These are phyloP conservation scores for Penicillium sp. DNA, from an alignment of 2,329 filamentous ascomycete species.

Conservation along the genomic window DNA sequence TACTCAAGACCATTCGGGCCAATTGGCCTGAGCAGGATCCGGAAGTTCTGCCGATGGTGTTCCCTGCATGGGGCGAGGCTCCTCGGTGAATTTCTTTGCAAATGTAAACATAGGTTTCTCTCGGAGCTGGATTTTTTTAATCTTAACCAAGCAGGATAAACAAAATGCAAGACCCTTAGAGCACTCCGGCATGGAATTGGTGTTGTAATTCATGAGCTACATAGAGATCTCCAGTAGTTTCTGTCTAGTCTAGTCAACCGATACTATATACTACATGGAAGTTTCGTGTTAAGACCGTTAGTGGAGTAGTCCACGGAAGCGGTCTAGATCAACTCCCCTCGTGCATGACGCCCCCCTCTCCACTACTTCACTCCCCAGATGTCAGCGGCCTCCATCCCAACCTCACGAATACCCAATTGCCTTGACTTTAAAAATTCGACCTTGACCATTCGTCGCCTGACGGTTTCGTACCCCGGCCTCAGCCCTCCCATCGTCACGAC, in stretches of 20 bases:
- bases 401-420: neutral
- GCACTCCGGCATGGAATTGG: too few relatives aligned
- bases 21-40: slow-evolving; percentile 63
- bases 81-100: slow-evolving; percentile 38
- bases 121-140: too few relatives aligned
- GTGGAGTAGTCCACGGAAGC: slow-evolving; percentile 26
- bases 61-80: slow-evolving; percentile 60
- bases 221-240: neutral
- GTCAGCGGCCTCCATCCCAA: slow-evolving; percentile 21
- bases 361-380: slow-evolving; percentile 11
- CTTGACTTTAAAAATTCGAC: neutral
- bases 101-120: neutral
- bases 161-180: neutral
- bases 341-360: slow-evolving; percentile 25
- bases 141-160: neutral
- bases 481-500: neutral
- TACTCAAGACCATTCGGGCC: slow-evolving; percentile 58
- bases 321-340: slow-evolving; percentile 30
- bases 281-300: slow-evolving; percentile 13
- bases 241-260: neutral
- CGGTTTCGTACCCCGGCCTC: neutral
- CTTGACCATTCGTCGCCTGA: neutral
- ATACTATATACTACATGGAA: neutral
- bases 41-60: slow-evolving; percentile 57
- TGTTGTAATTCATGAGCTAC: neutral